A percentile compares a stretch with the other conserved stretches of the same genome.
phyloP scores from a whole-genome alignment of 2,329 filamentous ascomycete genomes.

The Hypoxylon sp. region DNA sequence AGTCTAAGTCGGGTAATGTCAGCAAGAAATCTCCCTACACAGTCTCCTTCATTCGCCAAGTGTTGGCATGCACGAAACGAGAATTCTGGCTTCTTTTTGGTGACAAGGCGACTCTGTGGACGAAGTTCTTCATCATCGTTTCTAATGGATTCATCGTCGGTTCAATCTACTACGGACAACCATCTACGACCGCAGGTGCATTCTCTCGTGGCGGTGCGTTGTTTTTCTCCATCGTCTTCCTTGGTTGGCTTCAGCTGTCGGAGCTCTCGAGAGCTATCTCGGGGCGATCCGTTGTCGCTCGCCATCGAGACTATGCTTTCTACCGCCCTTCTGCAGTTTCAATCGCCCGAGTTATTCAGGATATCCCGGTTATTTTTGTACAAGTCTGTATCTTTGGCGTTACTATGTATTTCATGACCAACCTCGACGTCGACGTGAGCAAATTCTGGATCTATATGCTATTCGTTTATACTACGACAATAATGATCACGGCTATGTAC shows the following conservation, averaged over 20 bases:
- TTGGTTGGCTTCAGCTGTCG: slow-evolving; percentile 76
- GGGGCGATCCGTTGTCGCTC: slow-evolving; percentile 71
- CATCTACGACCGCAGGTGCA: slow-evolving; percentile 70
- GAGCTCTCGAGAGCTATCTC: slow-evolving; percentile 84
- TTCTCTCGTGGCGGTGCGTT: slow-evolving; percentile 66
- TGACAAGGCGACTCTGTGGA: slow-evolving; percentile 80
- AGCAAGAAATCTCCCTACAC: slow-evolving; percentile 81
- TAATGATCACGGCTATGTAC: slow-evolving; percentile 51
- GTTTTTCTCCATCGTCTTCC: slow-evolving; percentile 68
- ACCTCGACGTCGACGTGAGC: slow-evolving; percentile 73
- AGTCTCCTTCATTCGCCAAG: slow-evolving; percentile 79
- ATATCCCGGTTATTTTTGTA: slow-evolving; percentile 72
- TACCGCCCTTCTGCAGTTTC: slow-evolving; percentile 69
- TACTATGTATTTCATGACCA: slow-evolving; percentile 82
- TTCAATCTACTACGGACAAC: slow-evolving; percentile 80
- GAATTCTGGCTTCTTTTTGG: slow-evolving; percentile 85
- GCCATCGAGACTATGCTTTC: slow-evolving; percentile 64
- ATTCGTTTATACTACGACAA: slow-evolving; percentile 60
- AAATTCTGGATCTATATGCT: slow-evolving; percentile 76
- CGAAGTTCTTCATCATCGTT: slow-evolving; percentile 83
- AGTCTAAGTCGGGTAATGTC: slow-evolving; percentile 76
- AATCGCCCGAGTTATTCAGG: slow-evolving; percentile 68
- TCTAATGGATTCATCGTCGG: slow-evolving; percentile 81
- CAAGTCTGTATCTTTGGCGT: slow-evolving; percentile 78
- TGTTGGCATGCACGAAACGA: slow-evolving; percentile 75